These are phyloP conservation scores for Amanita muscaria DNA, from an alignment of 768 basidiomycete species.

Conservation along the genomic window DNA sequence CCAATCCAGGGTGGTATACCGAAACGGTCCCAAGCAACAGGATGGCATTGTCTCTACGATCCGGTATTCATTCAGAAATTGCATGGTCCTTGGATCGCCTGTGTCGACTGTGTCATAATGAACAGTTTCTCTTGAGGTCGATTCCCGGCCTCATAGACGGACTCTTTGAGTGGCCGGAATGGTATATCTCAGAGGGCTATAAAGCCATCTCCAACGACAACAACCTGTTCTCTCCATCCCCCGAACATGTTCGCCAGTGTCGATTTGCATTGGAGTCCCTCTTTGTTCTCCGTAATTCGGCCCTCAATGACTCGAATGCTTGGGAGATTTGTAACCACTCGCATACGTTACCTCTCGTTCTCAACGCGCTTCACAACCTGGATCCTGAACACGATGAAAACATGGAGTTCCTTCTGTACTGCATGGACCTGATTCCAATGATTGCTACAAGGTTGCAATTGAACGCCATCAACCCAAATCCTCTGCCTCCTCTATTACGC, in stretches of 20 bases:
- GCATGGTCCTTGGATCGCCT: conserved; percentile 88
- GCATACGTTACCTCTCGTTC: conserved; percentile 56
- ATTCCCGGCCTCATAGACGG: conserved; percentile 78
- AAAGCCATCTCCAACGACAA: conserved; percentile 31
- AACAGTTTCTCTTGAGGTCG: conserved; percentile 60
- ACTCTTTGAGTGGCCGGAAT: conserved; percentile 83
- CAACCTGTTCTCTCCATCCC: conserved; percentile 47
- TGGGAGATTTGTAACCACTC: conserved; percentile 48
- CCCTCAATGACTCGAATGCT: conserved; percentile 61
- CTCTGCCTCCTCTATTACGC: conserved; percentile 46
- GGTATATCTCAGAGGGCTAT: conserved; percentile 63
- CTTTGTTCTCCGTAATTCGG: conserved; percentile 79
- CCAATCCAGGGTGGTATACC: conserved; percentile 90
- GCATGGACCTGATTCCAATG: conserved; percentile 62
- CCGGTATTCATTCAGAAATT: conserved; percentile 73
- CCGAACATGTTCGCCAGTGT: conserved; percentile 43
- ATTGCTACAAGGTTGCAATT: conserved; percentile 40
- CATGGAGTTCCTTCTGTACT: conserved; percentile 62
- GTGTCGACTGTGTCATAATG: conserved; percentile 70
- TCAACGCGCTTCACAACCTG: conserved; percentile 56
- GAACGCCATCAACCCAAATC: conserved; percentile 30
- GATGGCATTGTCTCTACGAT: conserved; percentile 84
- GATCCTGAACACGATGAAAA: conserved; percentile 56
- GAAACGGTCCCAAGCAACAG: conserved; percentile 72
- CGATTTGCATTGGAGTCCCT: conserved; percentile 81